A percentile compares a stretch with the other conserved stretches of the same genome.
These are phyloP conservation scores for Lichtheimia corymbifera DNA, from an alignment of 371 early-diverging fungal species.

Conservation along the genomic window DNA sequence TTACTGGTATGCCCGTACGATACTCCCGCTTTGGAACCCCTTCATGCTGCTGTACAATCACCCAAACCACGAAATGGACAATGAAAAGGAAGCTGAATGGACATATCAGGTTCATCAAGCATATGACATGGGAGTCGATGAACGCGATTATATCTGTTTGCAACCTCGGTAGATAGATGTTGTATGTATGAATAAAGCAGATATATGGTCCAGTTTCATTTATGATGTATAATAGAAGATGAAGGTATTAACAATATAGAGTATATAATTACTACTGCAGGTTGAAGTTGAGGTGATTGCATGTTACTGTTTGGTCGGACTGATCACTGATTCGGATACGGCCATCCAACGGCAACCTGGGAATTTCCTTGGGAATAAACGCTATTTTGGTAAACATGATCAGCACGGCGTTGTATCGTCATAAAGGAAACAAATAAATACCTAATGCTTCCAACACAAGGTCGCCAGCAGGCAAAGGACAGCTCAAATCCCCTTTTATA, in stretches of 20 bases:
- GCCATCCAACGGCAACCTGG: conserved; percentile 43
- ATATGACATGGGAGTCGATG: conserved; percentile 5
- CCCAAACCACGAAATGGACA: conserved; percentile 4
- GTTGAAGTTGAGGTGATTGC: conserved; percentile 40
- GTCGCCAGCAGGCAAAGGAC: conserved; percentile 42
- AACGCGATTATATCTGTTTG: conserved; percentile 8
- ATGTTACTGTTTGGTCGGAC: conserved; percentile 39
- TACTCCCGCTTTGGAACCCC: conserved; percentile 15
- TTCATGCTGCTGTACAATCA: conserved; percentile 10
- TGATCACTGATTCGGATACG: conserved; percentile 46
- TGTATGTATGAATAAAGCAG: too few species aligned
- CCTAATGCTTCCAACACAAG: conserved; percentile 40
- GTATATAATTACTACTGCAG: conserved; percentile 18
- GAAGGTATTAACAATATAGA: too few species aligned
- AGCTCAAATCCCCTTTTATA: conserved; percentile 30
- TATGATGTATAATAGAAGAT: too few species aligned
- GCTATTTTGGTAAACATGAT: conserved; percentile 19
- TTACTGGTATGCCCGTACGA: conserved; percentile 25
- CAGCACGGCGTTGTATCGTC: background rate
- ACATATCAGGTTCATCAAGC: conserved; percentile 6
- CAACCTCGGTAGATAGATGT: background rate
- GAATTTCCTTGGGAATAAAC: conserved; percentile 46
- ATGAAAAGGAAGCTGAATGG: conserved; percentile 15
- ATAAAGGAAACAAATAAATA: conserved; percentile 5
- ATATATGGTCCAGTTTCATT: too few species aligned